Conservation (phyloP, 108 stramenopile species). For the Nitzschia sp. region DNA sequence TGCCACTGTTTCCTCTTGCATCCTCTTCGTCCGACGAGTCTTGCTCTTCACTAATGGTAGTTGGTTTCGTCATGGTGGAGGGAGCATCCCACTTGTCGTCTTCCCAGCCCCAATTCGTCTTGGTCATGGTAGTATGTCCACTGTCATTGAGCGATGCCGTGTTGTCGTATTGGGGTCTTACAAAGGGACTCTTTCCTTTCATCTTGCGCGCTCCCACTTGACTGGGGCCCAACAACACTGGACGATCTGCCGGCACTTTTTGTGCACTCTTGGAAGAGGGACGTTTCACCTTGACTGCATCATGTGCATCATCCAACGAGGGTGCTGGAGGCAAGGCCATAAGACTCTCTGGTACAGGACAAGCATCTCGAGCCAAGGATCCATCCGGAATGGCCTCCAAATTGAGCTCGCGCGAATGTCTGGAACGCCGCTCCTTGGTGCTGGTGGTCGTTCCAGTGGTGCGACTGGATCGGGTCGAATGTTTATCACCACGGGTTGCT, state of each 20-base stretch:
- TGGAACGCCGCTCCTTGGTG: background rate
- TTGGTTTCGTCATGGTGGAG: background rate
- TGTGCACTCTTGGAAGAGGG: background rate
- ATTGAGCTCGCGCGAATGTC: background rate
- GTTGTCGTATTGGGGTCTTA: background rate
- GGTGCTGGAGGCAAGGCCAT: background rate
- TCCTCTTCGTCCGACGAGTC: conserved; percentile 5
- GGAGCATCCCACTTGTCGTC: conserved; percentile 6
- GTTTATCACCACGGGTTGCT: background rate
- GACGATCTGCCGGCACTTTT: background rate
- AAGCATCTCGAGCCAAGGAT: background rate
- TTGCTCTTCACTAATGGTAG: conserved; percentile 13
- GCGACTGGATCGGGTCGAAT: background rate
- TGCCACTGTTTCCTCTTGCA: background rate
- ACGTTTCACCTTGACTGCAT: background rate
- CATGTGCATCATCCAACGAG: background rate
- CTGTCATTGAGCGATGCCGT: conserved; percentile 2
- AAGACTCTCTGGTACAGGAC: background rate
- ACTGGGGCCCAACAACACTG: background rate
- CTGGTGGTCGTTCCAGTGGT: background rate
- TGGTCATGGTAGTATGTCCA: conserved; percentile 12
- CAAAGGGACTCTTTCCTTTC: background rate
- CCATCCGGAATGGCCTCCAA: background rate
- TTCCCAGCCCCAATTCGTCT: conserved; percentile 17
- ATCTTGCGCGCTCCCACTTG: background rate